These are phyloP conservation scores for Lasiodiplodia theobromae DNA, from an alignment of 2,329 filamentous ascomycete genomes.

Conservation along the genomic window DNA sequence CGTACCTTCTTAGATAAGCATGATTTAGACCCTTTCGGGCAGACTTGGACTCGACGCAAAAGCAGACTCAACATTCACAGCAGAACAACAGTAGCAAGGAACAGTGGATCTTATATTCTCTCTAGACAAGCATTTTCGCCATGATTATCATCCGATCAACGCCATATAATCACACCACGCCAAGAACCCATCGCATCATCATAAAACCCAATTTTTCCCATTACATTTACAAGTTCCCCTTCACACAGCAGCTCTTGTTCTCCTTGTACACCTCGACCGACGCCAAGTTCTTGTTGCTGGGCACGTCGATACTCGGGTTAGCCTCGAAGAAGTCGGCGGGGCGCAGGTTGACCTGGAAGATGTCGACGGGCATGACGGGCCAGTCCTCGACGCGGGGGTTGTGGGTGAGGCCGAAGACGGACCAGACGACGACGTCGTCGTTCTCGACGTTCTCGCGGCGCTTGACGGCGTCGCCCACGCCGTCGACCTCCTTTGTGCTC, in stretches of 20 bases:
- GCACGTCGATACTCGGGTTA: constrained; percentile 63
- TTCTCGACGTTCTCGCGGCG: constrained; percentile 52
- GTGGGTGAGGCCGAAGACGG: constrained; percentile 59
- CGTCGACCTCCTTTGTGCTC: constrained; percentile 51
- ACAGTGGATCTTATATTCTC: background rate
- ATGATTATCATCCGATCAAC: background rate
- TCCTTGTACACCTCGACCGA: constrained; percentile 25
- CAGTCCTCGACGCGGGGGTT: constrained; percentile 52
- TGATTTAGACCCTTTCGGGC: too few species aligned
- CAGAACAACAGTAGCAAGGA: background rate
- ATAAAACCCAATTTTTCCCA: background rate
- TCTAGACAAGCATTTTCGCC: background rate
- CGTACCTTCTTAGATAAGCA: too few species aligned
- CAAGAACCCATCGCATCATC: background rate
- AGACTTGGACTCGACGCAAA: too few species aligned
- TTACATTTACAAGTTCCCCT: constrained; percentile 3
- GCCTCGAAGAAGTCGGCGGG: constrained; percentile 62
- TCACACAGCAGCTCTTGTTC: constrained; percentile 21
- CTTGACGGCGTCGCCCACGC: constrained; percentile 53
- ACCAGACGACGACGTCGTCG: constrained; percentile 59
- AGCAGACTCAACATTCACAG: background rate
- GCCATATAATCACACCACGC: constrained; percentile 3
- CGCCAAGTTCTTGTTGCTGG: constrained; percentile 36
- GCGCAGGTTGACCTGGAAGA: constrained; percentile 55
- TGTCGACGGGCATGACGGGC: constrained; percentile 57